Evolutionary conservation across 1,139 yeast species (phyloP), one percentile per base, ranked within the genome.

Genomic region (Lodderomyces margitis): DNA sequence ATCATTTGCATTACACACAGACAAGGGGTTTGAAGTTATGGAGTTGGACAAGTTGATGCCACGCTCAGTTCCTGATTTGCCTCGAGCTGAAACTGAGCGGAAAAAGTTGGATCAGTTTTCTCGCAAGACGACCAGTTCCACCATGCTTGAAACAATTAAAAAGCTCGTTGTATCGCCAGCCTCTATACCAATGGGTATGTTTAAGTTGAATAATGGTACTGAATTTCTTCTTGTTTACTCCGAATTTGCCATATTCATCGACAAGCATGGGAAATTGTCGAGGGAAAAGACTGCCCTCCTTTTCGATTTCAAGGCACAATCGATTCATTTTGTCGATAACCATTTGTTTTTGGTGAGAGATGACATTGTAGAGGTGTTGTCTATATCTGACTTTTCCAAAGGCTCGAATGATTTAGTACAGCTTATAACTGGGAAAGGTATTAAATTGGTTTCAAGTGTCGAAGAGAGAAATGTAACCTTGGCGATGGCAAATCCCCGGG

Each of bases 321-420:
- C 72, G 2, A 78, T 83, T 5, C 74, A 83, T 0, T 74, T 82
- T 44, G 63, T 66, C 38, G 72, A 78, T 38, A 84, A 85, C 36
- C 78, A 78, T 54, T 64, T 88, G 44, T 68, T 87, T 30, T 61
- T 85, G 10, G 73, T 80, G 21, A 81, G 85, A 41, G 81, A 81
- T 20, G 92, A 86, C 49, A 74, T 81, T 41, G 70, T 87, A 11
- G 96, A 88, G 54, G 72, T 88, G 2, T 81, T 83, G 74, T 68
- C 75, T 12, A 70, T 87, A 34, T 74, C 80, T 38, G 77, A 81
- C 43, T 71, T 70, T 44, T 69, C 67, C 21, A 66, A 65, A 24
- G 70, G 79, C 2, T 56, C 74, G 17, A 78, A 78, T 42, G 70
- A 72, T 35, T 75, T 88, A 20, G 74, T 80, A 34, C 96, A 88